Evolutionary conservation across 306 rosid species (phyloP).

Genomic region (Oemleria cerasiformis): DNA sequence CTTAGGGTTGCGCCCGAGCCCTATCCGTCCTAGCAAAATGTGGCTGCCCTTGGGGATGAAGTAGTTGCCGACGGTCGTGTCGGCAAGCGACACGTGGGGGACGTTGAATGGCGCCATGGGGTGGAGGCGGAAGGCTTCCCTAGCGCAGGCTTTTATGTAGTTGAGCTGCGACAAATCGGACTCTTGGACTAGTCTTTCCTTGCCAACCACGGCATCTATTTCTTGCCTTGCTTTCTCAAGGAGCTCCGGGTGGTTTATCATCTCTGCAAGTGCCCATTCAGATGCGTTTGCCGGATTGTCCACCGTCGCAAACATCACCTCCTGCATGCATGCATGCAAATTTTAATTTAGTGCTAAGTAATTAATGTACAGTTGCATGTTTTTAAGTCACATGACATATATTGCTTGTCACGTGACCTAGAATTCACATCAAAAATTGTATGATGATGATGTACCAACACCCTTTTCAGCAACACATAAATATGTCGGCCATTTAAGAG

Average conservation of each 20-base stretch:
- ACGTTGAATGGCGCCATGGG: conserved; percentile 14
- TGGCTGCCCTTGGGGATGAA: conserved; percentile 40
- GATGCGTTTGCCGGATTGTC: neutral
- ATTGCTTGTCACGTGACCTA: too few relatives aligned
- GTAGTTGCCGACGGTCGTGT: conserved; percentile 18
- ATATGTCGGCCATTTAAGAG: too few relatives aligned
- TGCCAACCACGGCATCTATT: neutral
- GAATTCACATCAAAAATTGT: too few relatives aligned
- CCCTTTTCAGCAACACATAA: too few relatives aligned
- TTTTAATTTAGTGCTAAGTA: neutral
- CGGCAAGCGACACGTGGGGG: conserved; percentile 29
- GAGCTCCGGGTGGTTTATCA: neutral
- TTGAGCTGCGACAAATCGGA: neutral
- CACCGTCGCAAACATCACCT: neutral
- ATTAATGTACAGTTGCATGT: too few relatives aligned
- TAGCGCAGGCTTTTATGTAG: neutral
- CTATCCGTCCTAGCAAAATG: conserved; percentile 25
- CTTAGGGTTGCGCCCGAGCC: conserved; percentile 29
- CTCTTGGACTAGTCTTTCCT: neutral
- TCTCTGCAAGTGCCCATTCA: conserved; percentile 4
- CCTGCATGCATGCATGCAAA: neutral
- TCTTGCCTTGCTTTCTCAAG: neutral
- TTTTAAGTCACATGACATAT: too few relatives aligned
- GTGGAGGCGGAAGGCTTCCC: conserved; percentile 29
- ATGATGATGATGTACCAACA: too few relatives aligned